phyloP scores from a whole-genome alignment of 169 alveolate genomes.

The Plasmodium yoelii region DNA sequence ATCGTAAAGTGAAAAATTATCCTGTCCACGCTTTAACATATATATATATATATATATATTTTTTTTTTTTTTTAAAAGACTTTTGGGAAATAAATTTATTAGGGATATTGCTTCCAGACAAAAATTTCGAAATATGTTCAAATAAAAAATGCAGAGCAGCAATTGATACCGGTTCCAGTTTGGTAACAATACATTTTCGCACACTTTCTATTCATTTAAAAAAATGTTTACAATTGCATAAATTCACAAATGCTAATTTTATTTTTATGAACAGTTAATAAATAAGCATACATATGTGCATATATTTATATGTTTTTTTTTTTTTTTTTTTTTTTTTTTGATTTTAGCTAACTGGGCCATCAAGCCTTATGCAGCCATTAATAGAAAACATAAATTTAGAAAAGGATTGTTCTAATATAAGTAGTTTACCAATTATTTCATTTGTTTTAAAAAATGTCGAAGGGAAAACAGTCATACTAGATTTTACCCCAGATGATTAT shows the following conservation, averaged over 20 bases:
- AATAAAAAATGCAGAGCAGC: slow-evolving; percentile 91
- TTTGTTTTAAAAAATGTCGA: slow-evolving; percentile 82
- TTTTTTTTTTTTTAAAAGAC: slow-evolving; percentile 73
- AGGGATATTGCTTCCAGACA: slow-evolving; percentile 85
- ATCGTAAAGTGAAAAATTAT: too few species aligned
- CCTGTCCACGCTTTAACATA: neutral
- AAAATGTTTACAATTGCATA: too few species aligned
- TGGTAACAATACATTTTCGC: slow-evolving; percentile 52
- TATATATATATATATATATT: too few species aligned
- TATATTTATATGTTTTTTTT: neutral
- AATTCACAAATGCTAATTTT: neutral
- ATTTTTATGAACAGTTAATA: neutral
- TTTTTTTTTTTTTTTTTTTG: neutral
- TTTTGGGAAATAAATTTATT: slow-evolving; percentile 92
- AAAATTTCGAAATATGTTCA: slow-evolving; percentile 79
- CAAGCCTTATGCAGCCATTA: slow-evolving; percentile 84
- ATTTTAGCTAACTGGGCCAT: slow-evolving; percentile 89
- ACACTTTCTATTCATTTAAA: too few species aligned
- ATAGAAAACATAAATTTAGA: slow-evolving; percentile 81
- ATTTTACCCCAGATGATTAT: slow-evolving; percentile 82
- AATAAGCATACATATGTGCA: neutral
- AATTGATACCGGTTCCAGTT: slow-evolving; percentile 92
- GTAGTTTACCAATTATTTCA: slow-evolving; percentile 84
- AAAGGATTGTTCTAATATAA: slow-evolving; percentile 86
- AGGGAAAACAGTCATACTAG: slow-evolving; percentile 79